Percentiles rank a stretch among this genome's conserved stretches.
These are phyloP conservation scores for Chrysanthemum lavandulifolium DNA, from an alignment of 129 eudicot genomes.

Conservation along the genomic window DNA sequence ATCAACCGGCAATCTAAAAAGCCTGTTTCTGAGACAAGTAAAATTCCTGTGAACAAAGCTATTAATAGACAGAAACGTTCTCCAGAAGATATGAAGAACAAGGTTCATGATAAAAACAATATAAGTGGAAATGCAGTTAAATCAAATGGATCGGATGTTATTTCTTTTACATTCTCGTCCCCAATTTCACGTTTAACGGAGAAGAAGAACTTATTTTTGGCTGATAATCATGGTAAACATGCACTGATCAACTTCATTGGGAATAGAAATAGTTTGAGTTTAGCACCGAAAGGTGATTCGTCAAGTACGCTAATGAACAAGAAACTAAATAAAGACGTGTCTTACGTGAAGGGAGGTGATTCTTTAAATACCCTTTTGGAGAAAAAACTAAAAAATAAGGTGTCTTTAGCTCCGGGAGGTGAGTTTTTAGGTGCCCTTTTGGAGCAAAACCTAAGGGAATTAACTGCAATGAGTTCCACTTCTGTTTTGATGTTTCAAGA, in stretches of 20 bases:
- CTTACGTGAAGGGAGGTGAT: slow-evolving; percentile 38
- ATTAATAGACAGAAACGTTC: slow-evolving; percentile 41
- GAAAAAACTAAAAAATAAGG: slow-evolving; percentile 36
- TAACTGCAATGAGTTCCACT: slow-evolving; percentile 38
- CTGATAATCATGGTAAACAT: slow-evolving; percentile 29
- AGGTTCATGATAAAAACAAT: neutral
- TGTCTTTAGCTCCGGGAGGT: slow-evolving; percentile 40
- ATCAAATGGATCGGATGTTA: slow-evolving; percentile 63
- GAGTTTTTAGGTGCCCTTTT: slow-evolving; percentile 58
- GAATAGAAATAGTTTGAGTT: slow-evolving; percentile 29
- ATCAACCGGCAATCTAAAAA: slow-evolving; percentile 12
- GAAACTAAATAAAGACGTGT: no score
- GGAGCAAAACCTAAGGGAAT: slow-evolving; percentile 65
- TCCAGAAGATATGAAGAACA: slow-evolving; percentile 46
- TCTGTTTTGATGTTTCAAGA: slow-evolving; percentile 32
- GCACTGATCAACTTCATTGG: slow-evolving; percentile 1
- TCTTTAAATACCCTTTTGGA: slow-evolving; percentile 61
- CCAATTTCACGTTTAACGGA: slow-evolving; percentile 56
- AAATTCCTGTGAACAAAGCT: slow-evolving; percentile 27
- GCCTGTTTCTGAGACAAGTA: slow-evolving; percentile 35
- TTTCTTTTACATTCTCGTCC: slow-evolving; percentile 88
- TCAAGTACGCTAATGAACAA: slow-evolving; percentile 30
- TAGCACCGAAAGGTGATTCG: slow-evolving; percentile 53
- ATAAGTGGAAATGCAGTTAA: slow-evolving; percentile 31
- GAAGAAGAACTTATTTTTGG: slow-evolving; percentile 28